Conservation (phyloP, 2,329 filamentous ascomycete genomes). For the Didymellaceae sp. region DNA sequence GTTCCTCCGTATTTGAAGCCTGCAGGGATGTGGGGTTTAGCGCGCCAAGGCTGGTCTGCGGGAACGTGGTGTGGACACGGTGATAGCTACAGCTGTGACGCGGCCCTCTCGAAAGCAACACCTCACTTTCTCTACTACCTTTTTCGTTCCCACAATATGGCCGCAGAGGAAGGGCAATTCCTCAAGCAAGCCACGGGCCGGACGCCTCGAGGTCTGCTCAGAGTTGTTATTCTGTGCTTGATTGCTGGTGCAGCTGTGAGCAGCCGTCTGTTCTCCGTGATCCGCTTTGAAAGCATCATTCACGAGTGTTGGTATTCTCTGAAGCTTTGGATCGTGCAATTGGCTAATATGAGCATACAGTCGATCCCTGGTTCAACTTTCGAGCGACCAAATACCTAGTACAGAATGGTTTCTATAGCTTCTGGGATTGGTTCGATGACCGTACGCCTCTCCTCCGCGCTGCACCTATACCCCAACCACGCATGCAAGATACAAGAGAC, state of each 20-base stretch:
- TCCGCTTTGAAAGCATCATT: slow-evolving; percentile 99
- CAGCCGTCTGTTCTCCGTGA: slow-evolving; percentile 96
- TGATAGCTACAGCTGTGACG: slow-evolving; percentile 45
- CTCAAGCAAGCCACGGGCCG: slow-evolving; percentile 79
- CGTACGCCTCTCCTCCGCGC: slow-evolving; percentile 60
- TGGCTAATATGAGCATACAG: slow-evolving; percentile 58
- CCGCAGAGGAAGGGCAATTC: slow-evolving; percentile 57
- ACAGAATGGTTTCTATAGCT: slow-evolving; percentile 95
- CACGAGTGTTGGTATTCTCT: slow-evolving; percentile 83
- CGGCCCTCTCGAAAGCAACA: slow-evolving; percentile 40
- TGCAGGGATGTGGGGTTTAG: slow-evolving; percentile 25
- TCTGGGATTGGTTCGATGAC: slow-evolving; percentile 99
- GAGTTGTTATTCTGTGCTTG: slow-evolving; percentile 86
- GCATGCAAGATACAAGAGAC: slow-evolving; percentile 17
- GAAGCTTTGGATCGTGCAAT: slow-evolving; percentile 20
- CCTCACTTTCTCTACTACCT: slow-evolving; percentile 32
- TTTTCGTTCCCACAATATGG: slow-evolving; percentile 43
- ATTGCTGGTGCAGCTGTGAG: slow-evolving; percentile 92
- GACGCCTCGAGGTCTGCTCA: slow-evolving; percentile 83
- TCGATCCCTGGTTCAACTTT: slow-evolving; percentile 99
- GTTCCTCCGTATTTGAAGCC: too few species aligned
- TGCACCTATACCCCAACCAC: background rate
- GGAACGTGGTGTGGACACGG: slow-evolving; percentile 35
- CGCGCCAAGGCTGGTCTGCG: background rate
- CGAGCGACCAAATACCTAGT: slow-evolving; percentile 97